phyloP scores from a whole-genome alignment of 805 yeast genomes.

The Cyberlindnera euphorbiae region DNA sequence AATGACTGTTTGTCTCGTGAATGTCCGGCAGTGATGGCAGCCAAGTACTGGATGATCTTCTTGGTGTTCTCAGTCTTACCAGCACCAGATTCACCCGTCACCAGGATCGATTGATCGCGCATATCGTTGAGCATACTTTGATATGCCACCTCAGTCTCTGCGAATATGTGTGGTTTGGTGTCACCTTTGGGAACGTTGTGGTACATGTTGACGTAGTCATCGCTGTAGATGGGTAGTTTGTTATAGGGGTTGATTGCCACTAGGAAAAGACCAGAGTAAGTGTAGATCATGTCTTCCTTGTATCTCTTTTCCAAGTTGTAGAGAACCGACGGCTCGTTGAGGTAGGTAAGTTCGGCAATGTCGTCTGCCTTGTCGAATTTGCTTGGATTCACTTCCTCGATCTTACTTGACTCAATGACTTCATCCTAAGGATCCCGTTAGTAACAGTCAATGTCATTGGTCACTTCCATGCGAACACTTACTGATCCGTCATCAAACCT shows the following conservation, averaged over 20 bases:
- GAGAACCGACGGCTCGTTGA: slow-evolving; percentile 94
- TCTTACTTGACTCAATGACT: slow-evolving; percentile 38
- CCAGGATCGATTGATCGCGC: slow-evolving; percentile 84
- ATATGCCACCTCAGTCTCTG: slow-evolving; percentile 82
- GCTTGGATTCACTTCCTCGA: slow-evolving; percentile 77
- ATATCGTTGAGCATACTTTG: slow-evolving; percentile 63
- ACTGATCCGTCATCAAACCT: slow-evolving; percentile 36
- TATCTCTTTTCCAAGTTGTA: slow-evolving; percentile 78
- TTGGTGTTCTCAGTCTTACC: slow-evolving; percentile 98
- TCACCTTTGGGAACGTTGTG: slow-evolving; percentile 42
- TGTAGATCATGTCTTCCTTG: slow-evolving; percentile 73
- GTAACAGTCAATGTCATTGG: too few species aligned
- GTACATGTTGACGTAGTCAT: slow-evolving; percentile 51
- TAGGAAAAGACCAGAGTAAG: slow-evolving; percentile 90
- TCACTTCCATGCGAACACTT: too few species aligned
- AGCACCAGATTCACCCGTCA: slow-evolving; percentile 99
- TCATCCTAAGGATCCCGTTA: slow-evolving; percentile 19
- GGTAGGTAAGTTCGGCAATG: slow-evolving; percentile 91
- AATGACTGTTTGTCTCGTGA: slow-evolving; percentile 36
- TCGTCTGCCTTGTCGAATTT: slow-evolving; percentile 89
- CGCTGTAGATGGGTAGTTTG: slow-evolving; percentile 63
- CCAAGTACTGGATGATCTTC: slow-evolving; percentile 85
- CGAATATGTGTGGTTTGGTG: slow-evolving; percentile 82
- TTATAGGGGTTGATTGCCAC: slow-evolving; percentile 95
- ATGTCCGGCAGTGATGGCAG: slow-evolving; percentile 56